Base-by-base conservation (phyloP, 805 yeast genomes). In the Ogataea siamensis region DNA sequence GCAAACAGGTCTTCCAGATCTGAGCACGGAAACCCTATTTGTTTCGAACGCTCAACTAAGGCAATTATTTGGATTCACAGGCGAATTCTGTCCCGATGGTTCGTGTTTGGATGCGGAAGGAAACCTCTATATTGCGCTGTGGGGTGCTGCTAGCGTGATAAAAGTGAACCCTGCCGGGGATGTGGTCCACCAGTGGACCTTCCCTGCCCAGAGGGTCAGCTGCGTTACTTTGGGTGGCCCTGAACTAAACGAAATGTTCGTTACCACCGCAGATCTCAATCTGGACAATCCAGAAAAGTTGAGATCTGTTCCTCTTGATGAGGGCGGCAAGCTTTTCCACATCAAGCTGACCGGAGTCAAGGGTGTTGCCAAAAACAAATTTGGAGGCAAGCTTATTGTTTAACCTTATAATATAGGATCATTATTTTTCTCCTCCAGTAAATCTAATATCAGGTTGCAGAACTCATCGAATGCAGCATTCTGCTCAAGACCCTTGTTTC, bases 51-150 rank as follows among this genome's bases (percentile, higher is more conserved):
- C 43, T 18, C 16, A 46, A 9, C 45, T 48, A 42, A 36, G 40
- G 24, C 39, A 32, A 10, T 22, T 37, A 10, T 31, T 36, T n/a
- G 34, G 37, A 10, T 28, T 42, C 16, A 59, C 53, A 13, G 23
- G n/a, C 13, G 54, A 62, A 5, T 75, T 80, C 7, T 93, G 79
- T 49, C 96, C 96, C 0, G 97, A 88, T 58, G 97, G 97, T 14
- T 70, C 83, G 47, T 67, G 80, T 17, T 62, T 83, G 46, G 76
- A 83, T 28, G 60, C 60, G 3, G 59, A 67, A 22, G 80, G 77
- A 7, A 67, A 73, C 36, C 54, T 88, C 26, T 83, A 74, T 62
- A 66, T 78, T 5, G 84, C 94, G 1, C 74, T 84, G 9, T 87
- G 82, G 76, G 71, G 79, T 18, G 71, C 83, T 1, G 57, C 66